Percentiles rank a stretch among this genome's conserved stretches.
These are phyloP conservation scores for Clonostachys solani DNA, from an alignment of 2,329 filamentous ascomycete species.

Conservation along the genomic window DNA sequence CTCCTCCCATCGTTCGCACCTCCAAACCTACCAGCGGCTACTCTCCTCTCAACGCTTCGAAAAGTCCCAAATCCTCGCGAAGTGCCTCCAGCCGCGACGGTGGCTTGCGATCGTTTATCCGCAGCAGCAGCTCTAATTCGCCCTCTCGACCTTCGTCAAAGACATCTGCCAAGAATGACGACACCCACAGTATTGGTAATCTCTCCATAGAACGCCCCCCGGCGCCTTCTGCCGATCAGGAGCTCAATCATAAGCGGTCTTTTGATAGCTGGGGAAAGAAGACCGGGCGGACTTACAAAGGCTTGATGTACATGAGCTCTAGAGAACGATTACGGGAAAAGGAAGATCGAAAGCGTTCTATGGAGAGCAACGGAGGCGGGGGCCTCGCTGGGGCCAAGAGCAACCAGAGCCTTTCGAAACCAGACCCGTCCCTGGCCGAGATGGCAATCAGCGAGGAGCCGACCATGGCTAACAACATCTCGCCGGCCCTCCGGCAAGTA, in stretches of 20 bases:
- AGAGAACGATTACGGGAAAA: constrained; percentile 61
- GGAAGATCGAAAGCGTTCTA: constrained; percentile 55
- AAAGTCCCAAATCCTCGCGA: constrained; percentile 45
- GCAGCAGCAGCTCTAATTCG: constrained; percentile 30
- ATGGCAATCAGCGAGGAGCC: constrained; percentile 54
- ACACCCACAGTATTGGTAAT: constrained; percentile 59
- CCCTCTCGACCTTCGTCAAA: constrained; percentile 55
- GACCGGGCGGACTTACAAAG: constrained; percentile 45
- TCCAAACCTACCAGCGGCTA: constrained; percentile 76
- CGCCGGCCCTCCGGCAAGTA: constrained; percentile 6
- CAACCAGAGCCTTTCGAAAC: constrained; percentile 26
- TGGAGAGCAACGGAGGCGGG: constrained; percentile 2
- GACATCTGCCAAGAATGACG: constrained; percentile 50
- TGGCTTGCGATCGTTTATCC: constrained; percentile 57
- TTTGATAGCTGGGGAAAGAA: constrained; percentile 62
- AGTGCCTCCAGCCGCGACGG: constrained; percentile 41
- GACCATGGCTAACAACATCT: constrained; percentile 15
- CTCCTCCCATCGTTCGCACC: constrained; percentile 73
- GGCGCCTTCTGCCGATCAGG: constrained; percentile 43
- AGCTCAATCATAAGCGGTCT: constrained; percentile 49
- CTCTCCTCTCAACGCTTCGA: constrained; percentile 65
- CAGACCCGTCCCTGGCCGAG: constrained; percentile 47
- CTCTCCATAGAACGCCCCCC: constrained; percentile 54
- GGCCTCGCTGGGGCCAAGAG: neutral
- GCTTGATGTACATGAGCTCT: constrained; percentile 71